A percentile compares a stretch with the other conserved stretches of the same genome.
Conservation (phyloP, 768 basidiomycete genomes). For the Termitomyces sp. region DNA sequence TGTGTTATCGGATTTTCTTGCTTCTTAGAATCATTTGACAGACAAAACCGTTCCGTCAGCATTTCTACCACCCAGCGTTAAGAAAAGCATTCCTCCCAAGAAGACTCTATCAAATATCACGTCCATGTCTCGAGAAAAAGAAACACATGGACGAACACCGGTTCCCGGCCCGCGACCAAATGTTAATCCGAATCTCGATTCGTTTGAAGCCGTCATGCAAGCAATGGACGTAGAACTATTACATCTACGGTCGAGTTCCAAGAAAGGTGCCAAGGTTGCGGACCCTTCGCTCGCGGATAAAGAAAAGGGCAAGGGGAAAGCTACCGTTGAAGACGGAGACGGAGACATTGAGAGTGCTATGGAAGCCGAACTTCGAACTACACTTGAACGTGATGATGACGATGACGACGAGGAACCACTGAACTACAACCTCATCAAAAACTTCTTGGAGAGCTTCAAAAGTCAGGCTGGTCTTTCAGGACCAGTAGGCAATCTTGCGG, state of each 20-base stretch:
- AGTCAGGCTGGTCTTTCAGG: conserved; percentile 87
- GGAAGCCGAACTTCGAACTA: conserved; percentile 78
- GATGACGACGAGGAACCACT: conserved; percentile 46
- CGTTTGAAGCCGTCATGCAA: conserved; percentile 95
- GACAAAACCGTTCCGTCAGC: conserved; percentile 29
- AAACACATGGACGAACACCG: conserved; percentile 12
- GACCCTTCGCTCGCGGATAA: conserved; percentile 9
- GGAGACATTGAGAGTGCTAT: conserved; percentile 81
- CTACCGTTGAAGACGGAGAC: conserved; percentile 36
- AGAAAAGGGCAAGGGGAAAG: conserved; percentile 48
- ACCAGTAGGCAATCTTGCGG: conserved; percentile 87
- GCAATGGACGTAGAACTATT: conserved; percentile 88
- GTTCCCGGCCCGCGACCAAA: conserved; percentile 35
- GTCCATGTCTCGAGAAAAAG: background rate
- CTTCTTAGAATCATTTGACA: background rate
- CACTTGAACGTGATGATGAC: conserved; percentile 48
- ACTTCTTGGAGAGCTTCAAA: conserved; percentile 95
- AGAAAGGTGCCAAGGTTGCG: conserved; percentile 13
- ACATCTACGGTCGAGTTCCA: conserved; percentile 33
- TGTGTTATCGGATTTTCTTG: conserved; percentile 31
- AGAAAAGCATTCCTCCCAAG: conserved; percentile 13
- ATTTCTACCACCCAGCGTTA: conserved; percentile 51
- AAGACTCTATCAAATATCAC: conserved; percentile 6
- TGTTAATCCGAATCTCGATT: conserved; percentile 72
- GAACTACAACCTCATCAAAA: conserved; percentile 93